Evolutionary conservation across 495 filamentous ascomycete species (phyloP), one percentile per base, ranked within the genome.

Genomic region (Penicillium robsamsonii): DNA sequence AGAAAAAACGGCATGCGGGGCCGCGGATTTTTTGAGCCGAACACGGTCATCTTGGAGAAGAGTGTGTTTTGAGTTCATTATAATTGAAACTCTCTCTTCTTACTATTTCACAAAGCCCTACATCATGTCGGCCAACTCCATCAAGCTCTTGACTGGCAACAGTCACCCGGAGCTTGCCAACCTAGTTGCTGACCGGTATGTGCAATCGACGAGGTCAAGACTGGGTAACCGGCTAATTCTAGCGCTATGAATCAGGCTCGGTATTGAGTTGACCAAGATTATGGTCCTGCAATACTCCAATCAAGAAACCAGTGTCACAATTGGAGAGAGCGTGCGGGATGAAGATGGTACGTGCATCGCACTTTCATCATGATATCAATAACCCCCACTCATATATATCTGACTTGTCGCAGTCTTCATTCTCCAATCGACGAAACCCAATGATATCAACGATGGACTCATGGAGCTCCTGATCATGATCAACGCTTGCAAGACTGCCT

Each of bases 391-490:
- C 13, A 54, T 46, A 46, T 25, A 38, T 17, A 43, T 55, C 22
- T 22, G 30, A 11, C 24, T 46, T 79, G 40, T 30, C 63, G 24
- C 65, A 87, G 92, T 96, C 68, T 98, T 96, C 79, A 93, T 98
- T 60, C 77, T 98, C 55, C 94, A 98, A 73, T 96, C 92, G 31
- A 96, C 95, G 43, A 86, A 88, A 12, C 95, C 94, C 3, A 92
- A 93, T 69, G 92, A 97, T 69, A 92, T 98, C 78, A 98, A 98
- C 75, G 95, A 98, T 69, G 94, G 91, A 45, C 81, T 98, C 50
- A 98, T 98, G 94, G 94, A 98, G 75, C 84, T 98, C 45, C 82
- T 98, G 33, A 97, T 97, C 73, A 96, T 97, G 85, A 96, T 97
- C 78, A 96, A 96, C 69, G 94, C 94, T 50, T 98, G 94, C 82